Evolutionary conservation across 106 monocot genomes (phyloP).

Genomic region (Vanilla planifolia): DNA sequence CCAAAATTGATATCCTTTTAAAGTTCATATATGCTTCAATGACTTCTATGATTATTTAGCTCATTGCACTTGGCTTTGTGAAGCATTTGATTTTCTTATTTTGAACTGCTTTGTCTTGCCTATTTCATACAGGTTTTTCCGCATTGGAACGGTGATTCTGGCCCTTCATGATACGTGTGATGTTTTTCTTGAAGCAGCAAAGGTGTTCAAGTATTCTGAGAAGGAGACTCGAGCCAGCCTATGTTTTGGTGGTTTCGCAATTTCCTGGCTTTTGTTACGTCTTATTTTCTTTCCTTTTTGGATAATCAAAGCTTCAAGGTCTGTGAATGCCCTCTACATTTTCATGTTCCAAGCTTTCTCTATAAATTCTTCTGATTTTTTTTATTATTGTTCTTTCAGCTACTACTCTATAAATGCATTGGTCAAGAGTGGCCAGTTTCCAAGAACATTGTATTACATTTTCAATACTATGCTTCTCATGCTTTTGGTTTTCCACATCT

Average conservation of each 20-base stretch:
- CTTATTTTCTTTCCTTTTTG: conserved; percentile 86
- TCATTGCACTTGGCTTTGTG: too few species aligned
- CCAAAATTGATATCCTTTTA: too few species aligned
- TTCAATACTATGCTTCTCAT: conserved; percentile 87
- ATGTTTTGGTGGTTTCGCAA: conserved; percentile 74
- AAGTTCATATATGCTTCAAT: too few species aligned
- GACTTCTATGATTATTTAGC: too few species aligned
- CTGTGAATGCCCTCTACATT: background rate
- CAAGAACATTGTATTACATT: conserved; percentile 45
- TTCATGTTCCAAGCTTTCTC: background rate
- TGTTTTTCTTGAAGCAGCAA: conserved; percentile 86
- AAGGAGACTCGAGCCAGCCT: conserved; percentile 75
- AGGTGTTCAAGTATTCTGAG: conserved; percentile 89
- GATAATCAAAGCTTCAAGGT: conserved; percentile 83
- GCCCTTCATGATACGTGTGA: conserved; percentile 85
- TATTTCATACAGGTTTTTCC: conserved; percentile 57
- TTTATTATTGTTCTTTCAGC: conserved; percentile 33
- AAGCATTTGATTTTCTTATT: too few species aligned
- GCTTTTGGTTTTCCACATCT: conserved; percentile 74
- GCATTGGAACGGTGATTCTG: conserved; percentile 78
- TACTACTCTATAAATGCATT: conserved; percentile 37
- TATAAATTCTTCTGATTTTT: conserved; percentile 4
- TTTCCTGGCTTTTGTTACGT: conserved; percentile 73
- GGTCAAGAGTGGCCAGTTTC: conserved; percentile 17
- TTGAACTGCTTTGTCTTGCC: too few species aligned